phyloP scores from a whole-genome alignment of 148 eudicot species.

The Amaranthus palmeri region DNA sequence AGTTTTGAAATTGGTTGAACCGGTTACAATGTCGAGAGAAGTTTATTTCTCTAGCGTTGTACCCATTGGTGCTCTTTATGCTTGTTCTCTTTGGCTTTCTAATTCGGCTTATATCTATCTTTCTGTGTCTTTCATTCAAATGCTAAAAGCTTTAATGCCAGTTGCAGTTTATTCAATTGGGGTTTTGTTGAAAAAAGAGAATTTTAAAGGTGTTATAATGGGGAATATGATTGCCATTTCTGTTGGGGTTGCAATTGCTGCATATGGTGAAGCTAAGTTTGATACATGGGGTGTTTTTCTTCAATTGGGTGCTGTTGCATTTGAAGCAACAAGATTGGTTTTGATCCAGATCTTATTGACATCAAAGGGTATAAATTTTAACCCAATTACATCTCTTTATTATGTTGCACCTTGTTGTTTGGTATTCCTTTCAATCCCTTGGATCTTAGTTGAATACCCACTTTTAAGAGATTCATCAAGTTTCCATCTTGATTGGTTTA shows the following conservation, averaged over 20 bases:
- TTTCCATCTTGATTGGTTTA: constrained; percentile 36
- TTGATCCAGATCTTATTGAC: constrained; percentile 47
- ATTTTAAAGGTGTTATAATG: constrained; percentile 44
- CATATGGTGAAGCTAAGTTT: constrained; percentile 15
- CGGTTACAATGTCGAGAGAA: constrained; percentile 47
- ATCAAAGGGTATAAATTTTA: constrained; percentile 48
- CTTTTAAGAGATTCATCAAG: too few relatives aligned
- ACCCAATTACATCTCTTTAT: constrained; percentile 52
- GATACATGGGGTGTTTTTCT: constrained; percentile 56
- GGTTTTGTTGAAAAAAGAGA: constrained; percentile 44
- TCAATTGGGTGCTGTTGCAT: constrained; percentile 56
- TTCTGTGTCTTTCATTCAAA: constrained; percentile 64
- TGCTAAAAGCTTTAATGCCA: constrained; percentile 74
- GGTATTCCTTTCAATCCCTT: constrained; percentile 49
- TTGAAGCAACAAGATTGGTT: constrained; percentile 33
- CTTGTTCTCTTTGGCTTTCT: constrained; percentile 53
- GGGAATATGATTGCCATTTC: constrained; percentile 57
- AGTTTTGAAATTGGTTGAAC: constrained; percentile 34
- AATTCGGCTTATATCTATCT: constrained; percentile 64
- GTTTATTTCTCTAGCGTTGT: constrained; percentile 47
- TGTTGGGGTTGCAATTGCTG: constrained; percentile 65
- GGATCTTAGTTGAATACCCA: constrained; percentile 45
- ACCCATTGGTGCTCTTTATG: constrained; percentile 55
- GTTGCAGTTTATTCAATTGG: constrained; percentile 66
- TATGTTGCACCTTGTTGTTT: constrained; percentile 65